phyloP scores from a whole-genome alignment of 1,284 basidiomycete species.

The Termitomyces sp. region DNA sequence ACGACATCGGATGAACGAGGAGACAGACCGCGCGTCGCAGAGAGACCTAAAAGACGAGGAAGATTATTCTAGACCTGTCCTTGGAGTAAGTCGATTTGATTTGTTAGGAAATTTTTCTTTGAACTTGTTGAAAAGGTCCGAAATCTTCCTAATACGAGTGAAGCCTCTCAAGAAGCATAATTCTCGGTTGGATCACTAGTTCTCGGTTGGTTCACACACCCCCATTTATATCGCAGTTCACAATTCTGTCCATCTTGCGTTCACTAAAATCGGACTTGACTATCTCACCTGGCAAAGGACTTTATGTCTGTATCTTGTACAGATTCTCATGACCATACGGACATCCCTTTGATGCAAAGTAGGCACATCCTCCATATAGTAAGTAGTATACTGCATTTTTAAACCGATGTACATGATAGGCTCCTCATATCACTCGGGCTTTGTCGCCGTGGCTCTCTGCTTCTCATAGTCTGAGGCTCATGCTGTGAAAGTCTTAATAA shows the following conservation, averaged over 20 bases:
- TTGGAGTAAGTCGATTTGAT: conserved; percentile 41
- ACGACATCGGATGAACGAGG: conserved; percentile 33
- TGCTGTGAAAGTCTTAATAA: not conserved
- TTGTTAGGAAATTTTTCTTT: not conserved
- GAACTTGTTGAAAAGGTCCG: conserved; percentile 35
- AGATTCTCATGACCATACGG: conserved; percentile 10
- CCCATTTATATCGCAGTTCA: not conserved
- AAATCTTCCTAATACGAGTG: conserved; percentile 40
- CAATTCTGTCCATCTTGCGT: not conserved
- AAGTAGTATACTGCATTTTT: conserved; percentile 13
- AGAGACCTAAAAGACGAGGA: conserved; percentile 46
- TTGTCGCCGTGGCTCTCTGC: not conserved
- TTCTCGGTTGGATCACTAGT: too few relatives aligned
- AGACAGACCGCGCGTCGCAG: conserved; percentile 27
- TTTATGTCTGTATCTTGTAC: conserved; percentile 11
- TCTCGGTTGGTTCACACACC: too few relatives aligned
- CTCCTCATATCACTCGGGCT: not conserved
- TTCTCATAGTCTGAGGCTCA: not conserved
- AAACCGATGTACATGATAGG: conserved; percentile 11
- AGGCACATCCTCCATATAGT: conserved; percentile 11
- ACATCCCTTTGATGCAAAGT: conserved; percentile 10
- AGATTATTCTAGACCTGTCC: conserved; percentile 52
- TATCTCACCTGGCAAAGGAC: conserved; percentile 7
- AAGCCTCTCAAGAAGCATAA: conserved; percentile 31
- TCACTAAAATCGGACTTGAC: conserved; percentile 11